Conservation (phyloP, 805 yeast genomes). For the Ascoidea tarda region DNA sequence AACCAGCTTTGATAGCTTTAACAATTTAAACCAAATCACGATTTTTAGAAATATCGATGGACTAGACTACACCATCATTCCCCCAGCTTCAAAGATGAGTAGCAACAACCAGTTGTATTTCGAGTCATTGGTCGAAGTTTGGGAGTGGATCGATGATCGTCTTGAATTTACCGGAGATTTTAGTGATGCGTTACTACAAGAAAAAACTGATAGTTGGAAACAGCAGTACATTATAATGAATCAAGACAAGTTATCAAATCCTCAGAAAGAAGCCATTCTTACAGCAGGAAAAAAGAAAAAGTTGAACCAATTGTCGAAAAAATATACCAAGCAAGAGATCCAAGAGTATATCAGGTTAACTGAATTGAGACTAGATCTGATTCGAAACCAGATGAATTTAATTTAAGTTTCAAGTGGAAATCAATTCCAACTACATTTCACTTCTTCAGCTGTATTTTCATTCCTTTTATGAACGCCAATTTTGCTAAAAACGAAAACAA, state of each 20-base stretch:
- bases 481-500: no score
- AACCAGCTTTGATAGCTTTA: slow-evolving; percentile 1
- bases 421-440: no score
- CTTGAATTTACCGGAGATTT: not conserved
- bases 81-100: slow-evolving; percentile 5
- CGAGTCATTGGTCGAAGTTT: slow-evolving; percentile 6
- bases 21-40: slow-evolving; percentile 1
- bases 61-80: slow-evolving; percentile 4
- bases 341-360: slow-evolving; percentile 7
- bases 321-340: slow-evolving; percentile 7
- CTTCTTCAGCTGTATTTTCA: no score
- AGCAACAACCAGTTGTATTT: slow-evolving; percentile 2
- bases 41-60: not conserved
- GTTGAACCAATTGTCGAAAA: slow-evolving; percentile 1
- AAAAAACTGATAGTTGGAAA: not conserved
- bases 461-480: no score
- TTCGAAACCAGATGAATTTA: not conserved
- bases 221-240: not conserved
- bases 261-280: slow-evolving; percentile 4
- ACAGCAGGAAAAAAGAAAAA: not conserved
- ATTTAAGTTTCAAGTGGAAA: no score
- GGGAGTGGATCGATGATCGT: slow-evolving; percentile 9
- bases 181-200: not conserved
- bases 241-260: slow-evolving; percentile 4
- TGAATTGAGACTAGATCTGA: slow-evolving; percentile 2